phyloP scores from a whole-genome alignment of 2,329 filamentous ascomycete genomes.

The Paecilomyces variotii region DNA sequence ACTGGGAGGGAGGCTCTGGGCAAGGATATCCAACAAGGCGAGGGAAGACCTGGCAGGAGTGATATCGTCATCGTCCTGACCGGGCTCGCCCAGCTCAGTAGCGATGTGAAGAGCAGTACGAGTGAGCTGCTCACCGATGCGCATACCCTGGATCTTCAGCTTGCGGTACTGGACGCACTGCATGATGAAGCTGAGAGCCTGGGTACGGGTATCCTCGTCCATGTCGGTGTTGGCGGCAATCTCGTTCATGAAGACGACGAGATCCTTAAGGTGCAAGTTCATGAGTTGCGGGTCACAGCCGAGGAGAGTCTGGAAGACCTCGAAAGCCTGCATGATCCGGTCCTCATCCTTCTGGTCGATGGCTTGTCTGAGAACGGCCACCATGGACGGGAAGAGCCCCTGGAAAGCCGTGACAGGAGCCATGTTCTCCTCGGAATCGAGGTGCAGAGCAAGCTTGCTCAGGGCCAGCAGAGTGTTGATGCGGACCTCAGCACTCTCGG shows the following conservation, averaged over 20 bases:
- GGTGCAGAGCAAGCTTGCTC: conserved; percentile 75
- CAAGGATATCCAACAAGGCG: conserved; percentile 79
- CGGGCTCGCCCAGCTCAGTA: conserved; percentile 67
- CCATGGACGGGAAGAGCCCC: conserved; percentile 75
- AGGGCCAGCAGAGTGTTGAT: conserved; percentile 91
- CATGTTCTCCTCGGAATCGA: conserved; percentile 79
- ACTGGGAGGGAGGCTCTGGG: conserved; percentile 79
- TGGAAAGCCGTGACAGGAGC: conserved; percentile 68
- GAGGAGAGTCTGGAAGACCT: conserved; percentile 93
- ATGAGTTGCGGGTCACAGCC: conserved; percentile 81
- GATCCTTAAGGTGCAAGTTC: conserved; percentile 76
- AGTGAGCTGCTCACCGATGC: conserved; percentile 79
- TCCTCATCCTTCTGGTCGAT: conserved; percentile 78
- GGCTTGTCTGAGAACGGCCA: conserved; percentile 76
- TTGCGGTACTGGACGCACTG: conserved; percentile 87
- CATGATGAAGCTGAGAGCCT: conserved; percentile 89
- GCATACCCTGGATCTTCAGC: conserved; percentile 88
- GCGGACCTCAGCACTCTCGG: conserved; percentile 83
- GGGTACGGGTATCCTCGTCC: conserved; percentile 77
- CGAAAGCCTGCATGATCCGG: conserved; percentile 80
- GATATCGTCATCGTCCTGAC: conserved; percentile 70
- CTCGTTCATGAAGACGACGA: conserved; percentile 90
- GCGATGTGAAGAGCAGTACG: conserved; percentile 81
- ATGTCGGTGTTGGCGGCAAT: conserved; percentile 67
- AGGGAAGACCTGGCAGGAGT: conserved; percentile 80